Percentiles rank a stretch among this genome's conserved stretches.
Conservation (phyloP, 352 stramenopile species). For the Globisporangium canariense region DNA sequence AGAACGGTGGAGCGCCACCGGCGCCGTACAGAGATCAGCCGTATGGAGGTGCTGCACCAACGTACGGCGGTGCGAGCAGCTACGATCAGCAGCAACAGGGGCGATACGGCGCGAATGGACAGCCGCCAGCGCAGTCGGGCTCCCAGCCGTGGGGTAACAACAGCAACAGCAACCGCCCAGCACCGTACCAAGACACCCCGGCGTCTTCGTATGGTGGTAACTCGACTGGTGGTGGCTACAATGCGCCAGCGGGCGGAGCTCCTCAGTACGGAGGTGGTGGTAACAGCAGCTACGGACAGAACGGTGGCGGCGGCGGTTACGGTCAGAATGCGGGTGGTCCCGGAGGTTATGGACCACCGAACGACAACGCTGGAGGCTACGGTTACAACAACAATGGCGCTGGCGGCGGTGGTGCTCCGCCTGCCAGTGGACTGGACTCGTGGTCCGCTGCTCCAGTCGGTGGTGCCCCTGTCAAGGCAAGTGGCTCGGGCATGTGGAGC, state of each 20-base stretch:
- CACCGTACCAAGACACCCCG: constrained; percentile 61
- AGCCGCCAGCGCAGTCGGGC: constrained; percentile 5
- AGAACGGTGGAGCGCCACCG: not conserved
- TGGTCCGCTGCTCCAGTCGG: constrained; percentile 36
- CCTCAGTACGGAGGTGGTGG: constrained; percentile 13
- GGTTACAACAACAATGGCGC: constrained; percentile 25
- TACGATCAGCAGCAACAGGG: constrained; percentile 19
- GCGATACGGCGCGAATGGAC: constrained; percentile 9
- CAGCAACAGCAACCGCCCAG: constrained; percentile 27
- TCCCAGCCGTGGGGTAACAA: constrained; percentile 46
- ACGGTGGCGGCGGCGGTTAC: constrained; percentile 8
- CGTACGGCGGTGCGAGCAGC: constrained; percentile 14
- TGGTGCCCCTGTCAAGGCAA: constrained; percentile 35
- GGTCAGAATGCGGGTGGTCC: constrained; percentile 17
- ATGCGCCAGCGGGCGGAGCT: constrained; percentile 8
- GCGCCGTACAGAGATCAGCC: constrained; percentile 16
- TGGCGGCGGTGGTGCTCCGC: constrained; percentile 8
- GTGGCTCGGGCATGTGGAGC: constrained; percentile 67
- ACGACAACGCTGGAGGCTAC: constrained; percentile 15
- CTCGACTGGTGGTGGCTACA: constrained; percentile 21
- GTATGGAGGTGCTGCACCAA: constrained; percentile 9
- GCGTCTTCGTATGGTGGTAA: constrained; percentile 21
- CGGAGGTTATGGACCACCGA: constrained; percentile 20
- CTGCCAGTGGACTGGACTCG: constrained; percentile 44
- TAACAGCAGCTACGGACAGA: constrained; percentile 15